Evolutionary conservation across 164 flowering plant species (phyloP), one percentile per base, ranked within the genome.

Genomic region (Echeveria elegans): DNA sequence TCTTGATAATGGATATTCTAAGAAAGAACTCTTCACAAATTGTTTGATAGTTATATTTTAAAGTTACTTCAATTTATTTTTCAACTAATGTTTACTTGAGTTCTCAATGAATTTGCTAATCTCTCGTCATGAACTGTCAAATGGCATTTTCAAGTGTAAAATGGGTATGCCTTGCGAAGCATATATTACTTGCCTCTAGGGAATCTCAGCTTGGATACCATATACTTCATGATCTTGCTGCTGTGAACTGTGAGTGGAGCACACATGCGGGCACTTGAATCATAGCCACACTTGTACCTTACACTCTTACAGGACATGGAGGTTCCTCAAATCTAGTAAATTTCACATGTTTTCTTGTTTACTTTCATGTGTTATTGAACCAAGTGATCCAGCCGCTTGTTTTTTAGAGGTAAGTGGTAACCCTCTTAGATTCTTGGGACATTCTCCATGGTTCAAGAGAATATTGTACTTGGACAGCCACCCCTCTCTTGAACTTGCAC

Each of bases 221-320:
- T 50, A n/a, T 19, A 50, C 21, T n/a, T 45, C 4, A 50, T n/a
- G 26, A 19, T 50, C 26, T 50, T 50, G n/a, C 56, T 53, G 18
- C 1, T 53, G 16, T 53, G 31, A 53, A 21, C 1, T 53, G 31
- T 53, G 60, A 53, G 60, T 53, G 60, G 60, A 53, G 60, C 31
- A 53, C 60, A 53, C 60, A 28, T 53, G 60, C 31, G 10, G 60
- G 31, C 60, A 53, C 60, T 26, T 53, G 8, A 53, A 53, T 24
- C 60, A 12, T 53, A 53, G 60, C 60, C 60, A 53, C 60, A 11
- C 31, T 53, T 53, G 60, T 53, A 53, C 60, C 31, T 53, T 26
- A 53, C 18, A 53, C 24, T 31, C 31, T 53, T 26, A 53, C 18
- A 53, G 60, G 31, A 52, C 59, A 52, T 21, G 1, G 12, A 24